Percentiles rank a stretch among this genome's conserved stretches.
Evolutionary conservation across 2,329 filamentous ascomycete genomes (phyloP).

Genomic region (Cytospora leucostoma): DNA sequence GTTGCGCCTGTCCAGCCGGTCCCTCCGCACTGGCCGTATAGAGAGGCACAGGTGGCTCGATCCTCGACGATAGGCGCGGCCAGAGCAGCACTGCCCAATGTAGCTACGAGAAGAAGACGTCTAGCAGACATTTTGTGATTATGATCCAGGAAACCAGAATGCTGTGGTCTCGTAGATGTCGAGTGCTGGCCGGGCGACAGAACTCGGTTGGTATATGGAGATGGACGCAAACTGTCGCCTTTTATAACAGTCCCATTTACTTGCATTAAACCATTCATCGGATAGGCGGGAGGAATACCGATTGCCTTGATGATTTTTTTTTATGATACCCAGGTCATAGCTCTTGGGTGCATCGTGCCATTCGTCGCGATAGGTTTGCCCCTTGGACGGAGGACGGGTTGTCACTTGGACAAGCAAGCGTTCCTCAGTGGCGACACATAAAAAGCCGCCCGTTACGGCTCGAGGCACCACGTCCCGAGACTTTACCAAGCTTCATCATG

Average conservation of each 20-base stretch:
- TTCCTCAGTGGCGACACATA: background rate
- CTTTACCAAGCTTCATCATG: background rate
- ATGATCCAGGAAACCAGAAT: constrained; percentile 10
- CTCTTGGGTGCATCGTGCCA: background rate
- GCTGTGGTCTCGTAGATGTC: constrained; percentile 8
- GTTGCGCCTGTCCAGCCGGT: constrained; percentile 46
- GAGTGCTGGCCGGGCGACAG: constrained; percentile 21
- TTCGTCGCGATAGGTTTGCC: background rate
- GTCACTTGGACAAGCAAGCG: background rate
- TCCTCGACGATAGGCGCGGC: constrained; percentile 45
- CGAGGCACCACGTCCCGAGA: constrained; percentile 13
- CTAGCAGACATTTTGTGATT: constrained; percentile 32
- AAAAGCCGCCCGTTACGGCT: constrained; percentile 1
- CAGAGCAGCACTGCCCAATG: constrained; percentile 41
- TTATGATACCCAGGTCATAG: constrained; percentile 5
- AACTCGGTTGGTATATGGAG: background rate
- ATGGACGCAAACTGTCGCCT: background rate
- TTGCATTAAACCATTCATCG: constrained; percentile 5
- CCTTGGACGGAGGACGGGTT: too few relatives aligned
- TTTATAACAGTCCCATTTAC: background rate
- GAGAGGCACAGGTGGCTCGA: constrained; percentile 40
- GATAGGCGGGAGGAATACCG: constrained; percentile 17
- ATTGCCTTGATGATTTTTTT: background rate
- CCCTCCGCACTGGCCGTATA: constrained; percentile 49
- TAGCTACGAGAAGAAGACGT: constrained; percentile 37